A percentile compares a stretch with the other conserved stretches of the same genome.
These are phyloP conservation scores for Cavenderia fasciculata DNA, from an alignment of 78 protist species.

Conservation along the genomic window DNA sequence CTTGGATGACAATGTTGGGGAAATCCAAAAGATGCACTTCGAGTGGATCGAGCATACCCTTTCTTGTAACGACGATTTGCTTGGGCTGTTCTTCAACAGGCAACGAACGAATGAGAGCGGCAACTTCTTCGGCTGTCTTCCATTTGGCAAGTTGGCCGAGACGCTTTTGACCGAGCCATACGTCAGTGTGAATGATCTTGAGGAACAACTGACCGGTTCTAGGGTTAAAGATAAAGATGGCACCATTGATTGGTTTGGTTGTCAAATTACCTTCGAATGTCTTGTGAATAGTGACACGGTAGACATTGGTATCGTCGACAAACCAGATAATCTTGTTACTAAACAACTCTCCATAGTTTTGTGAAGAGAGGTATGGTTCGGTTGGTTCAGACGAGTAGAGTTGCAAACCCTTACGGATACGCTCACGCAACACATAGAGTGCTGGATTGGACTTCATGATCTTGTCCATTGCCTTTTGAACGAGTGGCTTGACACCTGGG, in stretches of 20 bases:
- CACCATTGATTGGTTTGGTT: conserved; percentile 99
- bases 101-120: conserved; percentile 98
- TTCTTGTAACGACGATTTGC: conserved; percentile 99
- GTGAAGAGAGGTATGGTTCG: conserved; percentile 91
- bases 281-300: conserved; percentile 99
- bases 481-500: conserved; percentile 96
- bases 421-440: conserved; percentile 98
- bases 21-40: conserved; percentile 97
- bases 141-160: conserved; percentile 99
- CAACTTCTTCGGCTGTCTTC: conserved; percentile 99
- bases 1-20: conserved; percentile 98
- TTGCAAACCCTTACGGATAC: conserved; percentile 99
- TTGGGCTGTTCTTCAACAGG: conserved; percentile 99
- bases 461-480: conserved; percentile 97
- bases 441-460: conserved; percentile 97
- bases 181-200: conserved; percentile 99
- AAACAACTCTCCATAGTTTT: conserved; percentile 99
- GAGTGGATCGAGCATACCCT: conserved; percentile 98
- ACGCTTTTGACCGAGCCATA: conserved; percentile 99
- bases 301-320: conserved; percentile 99
- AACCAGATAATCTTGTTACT: conserved; percentile 98
- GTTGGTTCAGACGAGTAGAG: conserved; percentile 95
- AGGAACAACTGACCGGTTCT: conserved; percentile 99
- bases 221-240: conserved; percentile 99
- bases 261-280: conserved; percentile 98